Percentiles rank a stretch among this genome's conserved stretches.
phyloP scores from a whole-genome alignment of 495 filamentous ascomycete genomes.

The Hypoxylon fragiforme region DNA sequence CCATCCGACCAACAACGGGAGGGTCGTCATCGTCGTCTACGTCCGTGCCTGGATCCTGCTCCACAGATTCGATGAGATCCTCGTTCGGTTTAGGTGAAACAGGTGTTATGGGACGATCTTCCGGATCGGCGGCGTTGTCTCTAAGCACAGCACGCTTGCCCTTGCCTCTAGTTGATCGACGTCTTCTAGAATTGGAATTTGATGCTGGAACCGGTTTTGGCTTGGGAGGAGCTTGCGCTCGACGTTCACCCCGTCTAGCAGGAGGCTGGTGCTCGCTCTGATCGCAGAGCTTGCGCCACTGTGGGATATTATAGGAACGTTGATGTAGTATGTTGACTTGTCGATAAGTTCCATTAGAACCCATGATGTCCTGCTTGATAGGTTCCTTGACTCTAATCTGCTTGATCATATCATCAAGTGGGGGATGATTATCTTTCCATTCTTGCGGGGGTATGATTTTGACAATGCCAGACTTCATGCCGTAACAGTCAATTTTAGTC shows the following conservation, averaged over 20 bases:
- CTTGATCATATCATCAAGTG: conserved; percentile 84
- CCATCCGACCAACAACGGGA: conserved; percentile 47
- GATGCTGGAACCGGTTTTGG: conserved; percentile 36
- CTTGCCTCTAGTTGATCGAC: conserved; percentile 45
- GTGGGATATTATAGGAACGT: conserved; percentile 91
- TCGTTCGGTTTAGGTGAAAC: conserved; percentile 54
- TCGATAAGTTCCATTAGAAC: conserved; percentile 88
- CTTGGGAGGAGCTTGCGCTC: conserved; percentile 64
- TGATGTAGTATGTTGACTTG: conserved; percentile 96
- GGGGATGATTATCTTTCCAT: conserved; percentile 81
- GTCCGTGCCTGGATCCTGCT: conserved; percentile 48
- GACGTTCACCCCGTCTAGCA: conserved; percentile 86
- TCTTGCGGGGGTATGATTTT: conserved; percentile 93
- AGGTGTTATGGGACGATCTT: conserved; percentile 58
- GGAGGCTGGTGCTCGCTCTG: conserved; percentile 95
- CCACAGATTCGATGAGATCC: conserved; percentile 49
- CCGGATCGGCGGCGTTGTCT: conserved; percentile 37
- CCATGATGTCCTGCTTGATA: conserved; percentile 97
- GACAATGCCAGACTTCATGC: conserved; percentile 95
- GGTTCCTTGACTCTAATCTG: conserved; percentile 92
- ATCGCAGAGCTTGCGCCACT: conserved; percentile 90
- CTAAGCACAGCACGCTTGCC: conserved; percentile 34
- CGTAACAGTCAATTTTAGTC: conserved; percentile 85
- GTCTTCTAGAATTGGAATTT: conserved; percentile 28
- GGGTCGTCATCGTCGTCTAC: conserved; percentile 52